Base-by-base conservation (phyloP, 2,329 filamentous ascomycete species). In the Aspergillus luchuensis region DNA sequence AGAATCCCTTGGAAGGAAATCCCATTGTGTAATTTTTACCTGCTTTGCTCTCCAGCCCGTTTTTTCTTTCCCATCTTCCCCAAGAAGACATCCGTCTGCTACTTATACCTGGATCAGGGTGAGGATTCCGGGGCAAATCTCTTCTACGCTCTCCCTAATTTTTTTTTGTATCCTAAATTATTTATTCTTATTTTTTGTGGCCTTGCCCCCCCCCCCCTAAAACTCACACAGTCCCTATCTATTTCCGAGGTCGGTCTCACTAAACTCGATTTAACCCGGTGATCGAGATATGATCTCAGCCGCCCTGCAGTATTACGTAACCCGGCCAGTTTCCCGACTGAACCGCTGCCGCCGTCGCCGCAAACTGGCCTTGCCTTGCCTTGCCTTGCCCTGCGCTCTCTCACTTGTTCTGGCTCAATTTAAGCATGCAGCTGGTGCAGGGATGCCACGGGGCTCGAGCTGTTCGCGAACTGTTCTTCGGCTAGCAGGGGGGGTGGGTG, bases 291-390 rank as follows among this genome's bases (percentile, higher is more conserved):
- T 53, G 8, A 25, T 50, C 21, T 61, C 55, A 61, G 59, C 55
- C 59, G 56, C 59, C 48, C 59, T 58, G 56, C 59, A 58, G 25
- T 43, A 53, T 61, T 61, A 61, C 59, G 59, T 61, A 61, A 61
- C 59, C 41, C 55, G 39, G 43, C 21, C 52, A 45, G 52, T n/a
- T 41, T 10, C 8, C 52, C 39, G 51, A 17, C 19, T 45, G 52
- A 56, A 56, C 53, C 41, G 52, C 38, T 45, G 52, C 39, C 38
- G 39, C 51, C 7, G 23, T 28, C 15, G n/a, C 21, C 8, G 41
- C 38, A 45, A 55, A 45, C 52, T 10, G 38, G 19, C 17, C 39
- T 10, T 21, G 19, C 41, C n/a, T 25, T 19, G 28, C 28, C 33
- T 36, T 36, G 33, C 33, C 33, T 36, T 36, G 33, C 30, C 8